phyloP scores from a whole-genome alignment of 768 basidiomycete genomes.

The Strobilomyces confusus region DNA sequence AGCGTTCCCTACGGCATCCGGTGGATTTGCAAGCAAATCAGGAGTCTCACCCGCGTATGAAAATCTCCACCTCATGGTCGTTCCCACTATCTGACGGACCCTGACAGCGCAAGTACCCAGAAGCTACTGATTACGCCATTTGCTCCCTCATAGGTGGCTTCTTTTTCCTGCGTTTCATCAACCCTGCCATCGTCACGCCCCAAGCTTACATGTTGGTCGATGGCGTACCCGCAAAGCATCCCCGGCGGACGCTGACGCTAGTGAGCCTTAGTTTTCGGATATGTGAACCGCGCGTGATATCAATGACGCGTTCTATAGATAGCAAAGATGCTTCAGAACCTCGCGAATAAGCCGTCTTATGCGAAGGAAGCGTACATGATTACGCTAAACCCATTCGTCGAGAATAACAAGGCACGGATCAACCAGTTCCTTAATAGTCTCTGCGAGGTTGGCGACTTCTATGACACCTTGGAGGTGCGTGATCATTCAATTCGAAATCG shows the following conservation, averaged over 20 bases:
- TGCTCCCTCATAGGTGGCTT: slow-evolving; percentile 99
- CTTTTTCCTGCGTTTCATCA: slow-evolving; percentile 99
- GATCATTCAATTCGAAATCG: neutral
- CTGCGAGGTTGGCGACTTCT: slow-evolving; percentile 99
- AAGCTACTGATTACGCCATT: slow-evolving; percentile 96
- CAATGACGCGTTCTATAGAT: slow-evolving; percentile 51
- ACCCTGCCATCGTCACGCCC: slow-evolving; percentile 97
- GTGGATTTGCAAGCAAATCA: slow-evolving; percentile 99
- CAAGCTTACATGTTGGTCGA: slow-evolving; percentile 99
- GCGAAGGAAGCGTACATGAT: slow-evolving; percentile 99
- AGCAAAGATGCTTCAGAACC: slow-evolving; percentile 99
- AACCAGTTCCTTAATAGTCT: slow-evolving; percentile 95
- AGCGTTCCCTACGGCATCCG: slow-evolving; percentile 98
- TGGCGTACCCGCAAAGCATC: slow-evolving; percentile 96
- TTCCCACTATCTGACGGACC: slow-evolving; percentile 10
- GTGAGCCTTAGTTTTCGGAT: slow-evolving; percentile 34
- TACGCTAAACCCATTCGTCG: slow-evolving; percentile 96
- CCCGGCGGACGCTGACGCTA: slow-evolving; percentile 90
- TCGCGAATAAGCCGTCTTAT: slow-evolving; percentile 98
- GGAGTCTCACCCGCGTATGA: slow-evolving; percentile 88
- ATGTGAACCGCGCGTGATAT: neutral
- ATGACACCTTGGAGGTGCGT: slow-evolving; percentile 92
- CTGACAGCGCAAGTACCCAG: slow-evolving; percentile 92
- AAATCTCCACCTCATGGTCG: neutral
- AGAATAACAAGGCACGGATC: slow-evolving; percentile 97